phyloP scores from a whole-genome alignment of 805 yeast species.

The Ogataea ramenticola region DNA sequence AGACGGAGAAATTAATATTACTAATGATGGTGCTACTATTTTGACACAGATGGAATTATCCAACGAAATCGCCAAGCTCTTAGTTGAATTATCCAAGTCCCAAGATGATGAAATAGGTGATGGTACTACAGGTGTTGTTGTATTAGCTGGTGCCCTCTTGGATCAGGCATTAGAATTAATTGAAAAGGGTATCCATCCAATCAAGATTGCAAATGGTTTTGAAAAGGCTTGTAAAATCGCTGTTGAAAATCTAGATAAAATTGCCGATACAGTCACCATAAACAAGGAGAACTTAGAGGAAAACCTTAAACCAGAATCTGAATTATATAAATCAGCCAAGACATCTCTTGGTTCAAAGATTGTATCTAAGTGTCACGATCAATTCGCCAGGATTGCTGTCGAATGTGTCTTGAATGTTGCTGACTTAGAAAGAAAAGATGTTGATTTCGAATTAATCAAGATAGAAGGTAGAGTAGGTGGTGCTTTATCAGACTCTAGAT shows the following conservation, averaged over 20 bases:
- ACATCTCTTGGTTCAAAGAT: conserved; percentile 94
- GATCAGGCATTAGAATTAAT: conserved; percentile 93
- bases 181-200: conserved; percentile 96
- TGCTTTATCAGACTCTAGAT: conserved; percentile 72
- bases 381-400: conserved; percentile 95
- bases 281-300: conserved; percentile 22
- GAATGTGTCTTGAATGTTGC: conserved; percentile 92
- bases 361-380: conserved; percentile 88
- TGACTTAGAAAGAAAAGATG: conserved; percentile 87
- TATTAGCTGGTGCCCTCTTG: conserved; percentile 85
- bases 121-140: conserved; percentile 99
- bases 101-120: conserved; percentile 99
- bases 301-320: conserved; percentile 31
- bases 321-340: conserved; percentile 83
- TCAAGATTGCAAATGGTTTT: conserved; percentile 92
- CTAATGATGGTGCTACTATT: conserved; percentile 98
- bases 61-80: conserved; percentile 89
- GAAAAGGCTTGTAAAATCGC: conserved; percentile 96
- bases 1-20: conserved; percentile 96
- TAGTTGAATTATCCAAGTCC: conserved; percentile 88
- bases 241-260: conserved; percentile 60
- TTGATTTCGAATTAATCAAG: conserved; percentile 93
- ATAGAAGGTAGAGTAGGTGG: conserved; percentile 97
- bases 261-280: conserved; percentile 35
- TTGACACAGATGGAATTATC: conserved; percentile 92